Evolutionary conservation across 805 yeast genomes (phyloP).

Genomic region (Cephaloascus albidus): DNA sequence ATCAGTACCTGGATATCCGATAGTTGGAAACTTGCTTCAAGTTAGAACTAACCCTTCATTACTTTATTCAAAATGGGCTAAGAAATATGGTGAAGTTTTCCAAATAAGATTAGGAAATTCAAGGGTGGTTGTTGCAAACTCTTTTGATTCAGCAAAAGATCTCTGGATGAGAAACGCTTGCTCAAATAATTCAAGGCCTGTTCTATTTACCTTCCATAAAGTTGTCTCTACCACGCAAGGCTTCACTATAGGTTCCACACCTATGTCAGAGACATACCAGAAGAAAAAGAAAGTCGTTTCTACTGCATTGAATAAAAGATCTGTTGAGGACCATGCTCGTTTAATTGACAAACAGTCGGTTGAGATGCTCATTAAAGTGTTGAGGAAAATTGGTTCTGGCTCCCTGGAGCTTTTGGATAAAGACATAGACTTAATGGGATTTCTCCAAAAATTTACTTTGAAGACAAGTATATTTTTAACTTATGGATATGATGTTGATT

Average conservation of each 20-base stretch:
- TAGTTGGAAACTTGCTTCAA: slow-evolving; percentile 41
- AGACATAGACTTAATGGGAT: slow-evolving; percentile 30
- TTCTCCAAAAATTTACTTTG: slow-evolving; percentile 41
- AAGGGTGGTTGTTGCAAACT: slow-evolving; percentile 57
- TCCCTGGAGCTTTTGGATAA: slow-evolving; percentile 6
- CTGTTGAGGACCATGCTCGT: slow-evolving; percentile 17
- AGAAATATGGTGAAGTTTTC: slow-evolving; percentile 37
- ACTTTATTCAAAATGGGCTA: slow-evolving; percentile 34
- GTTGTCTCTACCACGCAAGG: slow-evolving; percentile 47
- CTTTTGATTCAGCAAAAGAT: slow-evolving; percentile 40
- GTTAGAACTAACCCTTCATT: slow-evolving; percentile 40
- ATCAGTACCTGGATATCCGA: slow-evolving; percentile 36
- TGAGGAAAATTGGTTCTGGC: not conserved
- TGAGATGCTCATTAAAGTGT: slow-evolving; percentile 1
- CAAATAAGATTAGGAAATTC: slow-evolving; percentile 55
- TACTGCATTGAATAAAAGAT: slow-evolving; percentile 27
- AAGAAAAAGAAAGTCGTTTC: slow-evolving; percentile 40
- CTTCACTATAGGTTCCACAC: slow-evolving; percentile 59
- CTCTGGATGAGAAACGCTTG: slow-evolving; percentile 44
- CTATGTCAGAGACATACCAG: slow-evolving; percentile 38
- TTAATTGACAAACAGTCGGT: slow-evolving; percentile 31
- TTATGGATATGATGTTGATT: slow-evolving; percentile 41
- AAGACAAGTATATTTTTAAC: slow-evolving; percentile 40
- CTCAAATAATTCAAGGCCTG: slow-evolving; percentile 60
- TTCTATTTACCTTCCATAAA: slow-evolving; percentile 57